Conservation (phyloP, 2,329 filamentous ascomycete species). For the Epichloe bromicola region DNA sequence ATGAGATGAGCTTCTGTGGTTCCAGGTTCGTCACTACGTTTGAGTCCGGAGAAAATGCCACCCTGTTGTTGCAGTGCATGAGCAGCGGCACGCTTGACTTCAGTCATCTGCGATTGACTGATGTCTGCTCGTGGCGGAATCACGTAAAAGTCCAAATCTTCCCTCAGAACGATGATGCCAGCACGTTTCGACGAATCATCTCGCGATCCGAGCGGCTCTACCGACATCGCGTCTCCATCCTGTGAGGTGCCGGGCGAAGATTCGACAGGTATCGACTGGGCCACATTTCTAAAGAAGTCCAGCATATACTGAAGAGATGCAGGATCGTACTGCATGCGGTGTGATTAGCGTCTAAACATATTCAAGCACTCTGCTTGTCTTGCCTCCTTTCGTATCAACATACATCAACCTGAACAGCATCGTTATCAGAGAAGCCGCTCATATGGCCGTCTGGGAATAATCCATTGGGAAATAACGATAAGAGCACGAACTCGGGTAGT, state of each 20-base stretch:
- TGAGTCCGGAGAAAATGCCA: slow-evolving; percentile 90
- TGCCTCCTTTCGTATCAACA: slow-evolving; percentile 26
- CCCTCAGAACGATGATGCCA: slow-evolving; percentile 90
- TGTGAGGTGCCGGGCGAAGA: slow-evolving; percentile 52
- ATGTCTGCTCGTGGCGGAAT: slow-evolving; percentile 83
- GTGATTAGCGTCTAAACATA: not conserved
- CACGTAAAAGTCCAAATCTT: slow-evolving; percentile 94
- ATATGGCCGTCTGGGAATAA: slow-evolving; percentile 93
- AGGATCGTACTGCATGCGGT: slow-evolving; percentile 68
- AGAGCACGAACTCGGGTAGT: slow-evolving; percentile 87
- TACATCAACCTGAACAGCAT: slow-evolving; percentile 96
- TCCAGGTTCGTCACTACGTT: slow-evolving; percentile 88
- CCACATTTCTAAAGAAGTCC: slow-evolving; percentile 92
- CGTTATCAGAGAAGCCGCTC: slow-evolving; percentile 82
- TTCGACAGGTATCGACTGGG: slow-evolving; percentile 81
- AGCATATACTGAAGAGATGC: slow-evolving; percentile 97
- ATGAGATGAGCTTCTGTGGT: slow-evolving; percentile 97
- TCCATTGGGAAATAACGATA: slow-evolving; percentile 98
- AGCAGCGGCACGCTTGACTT: slow-evolving; percentile 86
- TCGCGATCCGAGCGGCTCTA: slow-evolving; percentile 57
- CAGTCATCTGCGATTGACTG: slow-evolving; percentile 79
- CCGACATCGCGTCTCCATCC: slow-evolving; percentile 48
- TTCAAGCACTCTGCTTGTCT: not conserved
- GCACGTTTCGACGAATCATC: slow-evolving; percentile 80
- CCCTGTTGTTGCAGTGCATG: slow-evolving; percentile 76